Percentiles rank a stretch among this genome's conserved stretches.
phyloP scores from a whole-genome alignment of 306 rosid genomes.

The Castanopsis chinensis region DNA sequence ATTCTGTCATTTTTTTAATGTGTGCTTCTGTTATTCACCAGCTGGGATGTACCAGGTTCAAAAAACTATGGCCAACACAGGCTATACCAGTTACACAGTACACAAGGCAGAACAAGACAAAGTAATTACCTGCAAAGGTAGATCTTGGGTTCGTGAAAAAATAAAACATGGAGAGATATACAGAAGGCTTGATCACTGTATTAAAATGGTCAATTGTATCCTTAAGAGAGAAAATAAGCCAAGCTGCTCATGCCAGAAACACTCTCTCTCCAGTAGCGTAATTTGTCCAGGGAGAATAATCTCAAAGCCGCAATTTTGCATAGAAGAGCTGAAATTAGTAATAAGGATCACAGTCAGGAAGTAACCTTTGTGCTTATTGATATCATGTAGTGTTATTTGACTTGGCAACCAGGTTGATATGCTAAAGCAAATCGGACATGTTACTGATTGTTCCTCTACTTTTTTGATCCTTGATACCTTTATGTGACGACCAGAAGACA shows the following conservation, averaged over 20 bases:
- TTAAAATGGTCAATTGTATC: constrained; percentile 85
- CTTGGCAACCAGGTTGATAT: not conserved
- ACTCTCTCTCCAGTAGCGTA: constrained; percentile 46
- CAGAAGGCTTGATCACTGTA: constrained; percentile 73
- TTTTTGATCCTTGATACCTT: no score
- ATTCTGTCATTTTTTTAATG: not conserved
- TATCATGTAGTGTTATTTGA: constrained; percentile 3
- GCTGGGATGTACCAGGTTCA: constrained; percentile 91
- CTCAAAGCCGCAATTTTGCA: constrained; percentile 91
- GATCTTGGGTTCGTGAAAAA: constrained; percentile 92
- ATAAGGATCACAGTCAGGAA: constrained; percentile 19
- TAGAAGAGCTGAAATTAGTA: constrained; percentile 73
- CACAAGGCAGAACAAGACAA: constrained; percentile 74
- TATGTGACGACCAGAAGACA: no score
- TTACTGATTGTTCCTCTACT: not conserved
- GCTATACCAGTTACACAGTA: constrained; percentile 96
- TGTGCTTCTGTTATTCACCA: constrained; percentile 46
- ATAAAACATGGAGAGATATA: constrained; percentile 92
- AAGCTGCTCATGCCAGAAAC: constrained; percentile 92
- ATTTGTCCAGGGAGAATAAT: constrained; percentile 66
- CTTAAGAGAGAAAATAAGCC: constrained; percentile 88
- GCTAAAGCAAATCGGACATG: not conserved
- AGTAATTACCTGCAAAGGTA: constrained; percentile 66
- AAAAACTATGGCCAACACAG: constrained; percentile 74
- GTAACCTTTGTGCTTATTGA: constrained; percentile 14